phyloP scores from a whole-genome alignment of 345 rosid genomes.

The Heritiera littoralis region DNA sequence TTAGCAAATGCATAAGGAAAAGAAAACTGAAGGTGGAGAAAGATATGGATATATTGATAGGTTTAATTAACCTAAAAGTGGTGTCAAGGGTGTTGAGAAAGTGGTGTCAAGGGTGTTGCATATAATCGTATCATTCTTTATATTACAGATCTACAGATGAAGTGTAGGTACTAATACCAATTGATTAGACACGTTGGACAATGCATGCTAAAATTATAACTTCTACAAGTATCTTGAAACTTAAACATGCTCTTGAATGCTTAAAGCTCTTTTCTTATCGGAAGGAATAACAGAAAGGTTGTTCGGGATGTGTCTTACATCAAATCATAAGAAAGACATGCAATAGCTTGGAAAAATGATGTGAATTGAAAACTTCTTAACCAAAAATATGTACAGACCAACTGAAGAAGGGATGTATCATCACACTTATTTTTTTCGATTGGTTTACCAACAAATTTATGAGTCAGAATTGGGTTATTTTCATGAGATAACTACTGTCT shows the following conservation, averaged over 20 bases:
- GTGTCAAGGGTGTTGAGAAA: constrained; percentile 86
- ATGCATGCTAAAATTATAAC: neutral
- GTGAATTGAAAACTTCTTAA: neutral
- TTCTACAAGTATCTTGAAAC: neutral
- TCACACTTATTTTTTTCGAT: neutral
- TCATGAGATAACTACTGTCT: neutral
- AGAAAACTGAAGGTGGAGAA: constrained; percentile 66
- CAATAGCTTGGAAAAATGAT: neutral
- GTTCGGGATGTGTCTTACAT: neutral
- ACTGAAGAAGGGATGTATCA: neutral
- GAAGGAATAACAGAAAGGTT: neutral
- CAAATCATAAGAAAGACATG: neutral
- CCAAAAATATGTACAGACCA: neutral
- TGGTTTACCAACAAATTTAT: neutral
- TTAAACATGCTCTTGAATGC: neutral
- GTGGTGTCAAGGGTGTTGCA: too few species aligned
- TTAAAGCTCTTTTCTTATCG: neutral
- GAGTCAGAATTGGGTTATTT: neutral
- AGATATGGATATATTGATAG: constrained; percentile 90
- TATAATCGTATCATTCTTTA: too few species aligned
- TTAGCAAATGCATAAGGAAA: constrained; percentile 73
- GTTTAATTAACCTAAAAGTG: too few species aligned
- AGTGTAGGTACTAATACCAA: neutral
- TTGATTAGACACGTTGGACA: neutral
- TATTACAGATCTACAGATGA: neutral